Evolutionary conservation across 108 stramenopile genomes (phyloP), one percentile per base, ranked within the genome.

Genomic region (Parmales sp.): DNA sequence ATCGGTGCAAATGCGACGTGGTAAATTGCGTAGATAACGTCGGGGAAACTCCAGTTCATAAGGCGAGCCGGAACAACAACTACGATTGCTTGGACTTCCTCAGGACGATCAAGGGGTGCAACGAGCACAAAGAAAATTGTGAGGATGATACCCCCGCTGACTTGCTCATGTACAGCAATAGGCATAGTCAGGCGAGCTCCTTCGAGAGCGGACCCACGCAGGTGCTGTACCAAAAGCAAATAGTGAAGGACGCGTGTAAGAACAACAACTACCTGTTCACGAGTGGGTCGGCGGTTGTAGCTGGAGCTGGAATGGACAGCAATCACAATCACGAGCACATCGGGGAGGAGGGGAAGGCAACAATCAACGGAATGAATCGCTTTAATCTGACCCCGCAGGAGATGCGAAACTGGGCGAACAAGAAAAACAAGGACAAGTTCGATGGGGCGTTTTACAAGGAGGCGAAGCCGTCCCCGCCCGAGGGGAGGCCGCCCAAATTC

Each of bases 21-120:
- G 54, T 34, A 34, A 13, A 13, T 8, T 8, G 41, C 11, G 41
- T 43, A 43, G 41, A 13, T 13, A 43, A 43, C 7, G 41, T 60
- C 29, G 20, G 16, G 13, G 54, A 60, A 16, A 60, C 54, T 16
- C 54, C 54, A 5, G 54, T 34, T 34, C 54, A 60, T 34, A 60
- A 60, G 54, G 54, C 54, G 2, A 34, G 31, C 3, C 26, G 54
- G 26, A 60, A 60, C 54, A 60, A 60, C 26, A 60, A 34, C 54
- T 34, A 60, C 13, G 3, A 13, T 34, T 60, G 54, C 54, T 13
- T 60, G 54, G 36, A 60, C 7, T 20, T 60, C n/a, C 26, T 60
- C n/a, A 20, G 36, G 2, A 20, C 31, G 13, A 60, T 13, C 6
- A 60, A 34, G 20, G 54, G 54, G 31, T 28, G 29, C 2, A 34